phyloP scores from a whole-genome alignment of 805 yeast species.

The Hanseniaspora nectarophila region DNA sequence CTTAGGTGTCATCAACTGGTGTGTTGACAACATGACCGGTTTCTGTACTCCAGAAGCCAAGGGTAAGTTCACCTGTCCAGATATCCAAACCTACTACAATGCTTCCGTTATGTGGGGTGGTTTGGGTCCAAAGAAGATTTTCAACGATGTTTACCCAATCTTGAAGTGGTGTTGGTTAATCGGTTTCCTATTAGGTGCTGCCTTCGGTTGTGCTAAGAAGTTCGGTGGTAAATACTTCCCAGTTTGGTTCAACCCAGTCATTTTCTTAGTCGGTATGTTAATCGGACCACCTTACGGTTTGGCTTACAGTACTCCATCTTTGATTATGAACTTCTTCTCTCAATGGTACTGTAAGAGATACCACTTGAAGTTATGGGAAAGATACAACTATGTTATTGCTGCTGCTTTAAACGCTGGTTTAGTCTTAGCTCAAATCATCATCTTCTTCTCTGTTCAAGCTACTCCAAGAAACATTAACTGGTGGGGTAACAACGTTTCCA shows the following conservation, averaged over 20 bases:
- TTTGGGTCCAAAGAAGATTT: constrained; percentile 45
- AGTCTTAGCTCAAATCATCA: constrained; percentile 41
- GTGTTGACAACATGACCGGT: constrained; percentile 30
- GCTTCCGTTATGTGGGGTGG: constrained; percentile 52
- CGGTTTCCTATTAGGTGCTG: constrained; percentile 34
- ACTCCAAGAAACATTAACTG: constrained; percentile 33
- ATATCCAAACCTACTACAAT: constrained; percentile 35
- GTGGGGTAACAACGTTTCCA: constrained; percentile 50
- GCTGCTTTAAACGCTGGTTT: constrained; percentile 55
- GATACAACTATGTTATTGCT: constrained; percentile 47
- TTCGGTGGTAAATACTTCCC: constrained; percentile 23
- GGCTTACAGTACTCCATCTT: constrained; percentile 24
- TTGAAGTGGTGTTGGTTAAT: constrained; percentile 53
- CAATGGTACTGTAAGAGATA: constrained; percentile 39
- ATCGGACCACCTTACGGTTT: constrained; percentile 43
- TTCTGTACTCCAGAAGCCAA: constrained; percentile 33
- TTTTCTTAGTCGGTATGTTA: constrained; percentile 44
- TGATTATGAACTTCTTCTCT: constrained; percentile 30
- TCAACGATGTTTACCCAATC: constrained; percentile 47
- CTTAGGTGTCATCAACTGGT: constrained; percentile 34
- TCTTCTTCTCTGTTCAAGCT: constrained; percentile 34
- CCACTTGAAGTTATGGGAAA: constrained; percentile 46
- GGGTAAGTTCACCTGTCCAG: constrained; percentile 36
- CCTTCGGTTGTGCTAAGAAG: constrained; percentile 25
- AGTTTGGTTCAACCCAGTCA: constrained; percentile 39